These are phyloP conservation scores for Chytriomyces sp. DNA, from an alignment of 192 early-diverging fungal species.

Conservation along the genomic window DNA sequence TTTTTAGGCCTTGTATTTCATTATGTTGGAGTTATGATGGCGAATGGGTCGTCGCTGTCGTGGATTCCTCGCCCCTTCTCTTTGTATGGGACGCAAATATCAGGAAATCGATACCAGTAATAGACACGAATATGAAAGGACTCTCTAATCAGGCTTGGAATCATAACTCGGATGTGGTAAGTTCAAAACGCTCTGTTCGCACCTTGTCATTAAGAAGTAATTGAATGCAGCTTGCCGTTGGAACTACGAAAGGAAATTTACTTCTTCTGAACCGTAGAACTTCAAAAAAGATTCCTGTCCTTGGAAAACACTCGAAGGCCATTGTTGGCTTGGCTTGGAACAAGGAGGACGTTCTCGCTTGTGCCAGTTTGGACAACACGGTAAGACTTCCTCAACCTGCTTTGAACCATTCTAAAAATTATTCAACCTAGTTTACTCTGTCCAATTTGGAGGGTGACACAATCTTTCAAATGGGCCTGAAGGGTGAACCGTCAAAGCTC, in stretches of 20 bases:
- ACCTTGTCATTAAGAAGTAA: background rate
- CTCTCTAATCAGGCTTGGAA: conserved; percentile 45
- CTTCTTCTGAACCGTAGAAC: conserved; percentile 44
- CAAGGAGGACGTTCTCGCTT: conserved; percentile 50
- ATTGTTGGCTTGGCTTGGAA: conserved; percentile 47
- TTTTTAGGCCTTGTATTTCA: conserved; percentile 31
- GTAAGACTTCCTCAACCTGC: conserved; percentile 27
- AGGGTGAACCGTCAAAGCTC: conserved; percentile 50
- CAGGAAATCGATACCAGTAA: background rate
- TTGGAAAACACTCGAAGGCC: conserved; percentile 57
- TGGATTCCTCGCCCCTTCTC: conserved; percentile 23
- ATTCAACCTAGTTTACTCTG: conserved; percentile 41
- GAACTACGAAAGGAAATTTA: conserved; percentile 54
- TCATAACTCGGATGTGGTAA: conserved; percentile 41
- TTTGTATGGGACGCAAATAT: conserved; percentile 45
- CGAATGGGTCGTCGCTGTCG: conserved; percentile 38
- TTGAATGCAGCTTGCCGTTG: conserved; percentile 48
- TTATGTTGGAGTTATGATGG: conserved; percentile 50
- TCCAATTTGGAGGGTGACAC: conserved; percentile 56
- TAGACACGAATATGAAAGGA: conserved; percentile 48
- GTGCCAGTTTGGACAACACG: conserved; percentile 49
- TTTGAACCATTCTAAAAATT: background rate
- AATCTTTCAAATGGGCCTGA: conserved; percentile 44
- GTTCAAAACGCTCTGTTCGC: conserved; percentile 6
- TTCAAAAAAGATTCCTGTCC: conserved; percentile 47